A percentile compares a stretch with the other conserved stretches of the same genome.
These are phyloP conservation scores for Penicillium nucicola DNA, from an alignment of 495 filamentous ascomycete species.

Conservation along the genomic window DNA sequence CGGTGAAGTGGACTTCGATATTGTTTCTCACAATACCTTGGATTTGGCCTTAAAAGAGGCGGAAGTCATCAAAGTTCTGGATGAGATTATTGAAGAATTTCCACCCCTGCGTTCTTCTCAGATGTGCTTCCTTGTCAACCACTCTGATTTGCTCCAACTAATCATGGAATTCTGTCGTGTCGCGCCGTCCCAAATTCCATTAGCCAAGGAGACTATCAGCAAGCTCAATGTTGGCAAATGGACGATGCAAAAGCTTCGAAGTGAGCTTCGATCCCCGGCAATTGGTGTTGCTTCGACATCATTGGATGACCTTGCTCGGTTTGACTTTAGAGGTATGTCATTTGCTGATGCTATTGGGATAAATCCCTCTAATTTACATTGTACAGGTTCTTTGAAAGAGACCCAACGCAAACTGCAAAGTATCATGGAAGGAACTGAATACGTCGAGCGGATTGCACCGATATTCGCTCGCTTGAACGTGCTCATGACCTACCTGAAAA, in stretches of 20 bases:
- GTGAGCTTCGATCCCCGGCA: conserved; percentile 74
- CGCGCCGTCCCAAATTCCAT: conserved; percentile 59
- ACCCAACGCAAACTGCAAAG: conserved; percentile 67
- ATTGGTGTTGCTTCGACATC: conserved; percentile 85
- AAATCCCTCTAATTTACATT: conserved; percentile 12
- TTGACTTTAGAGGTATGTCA: conserved; percentile 78
- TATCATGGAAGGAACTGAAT: conserved; percentile 70
- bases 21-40: conserved; percentile 71
- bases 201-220: conserved; percentile 80
- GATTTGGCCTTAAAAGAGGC: conserved; percentile 92
- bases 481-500: conserved; percentile 70
- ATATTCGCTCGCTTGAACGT: conserved; percentile 76
- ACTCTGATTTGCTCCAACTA: conserved; percentile 76
- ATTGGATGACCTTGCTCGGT: conserved; percentile 82
- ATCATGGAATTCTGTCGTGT: conserved; percentile 89
- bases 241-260: conserved; percentile 81
- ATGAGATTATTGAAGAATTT: conserved; percentile 83
- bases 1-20: conserved; percentile 93
- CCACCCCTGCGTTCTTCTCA: conserved; percentile 64
- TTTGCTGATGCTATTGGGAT: neutral
- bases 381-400: conserved; percentile 64
- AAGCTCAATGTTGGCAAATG: conserved; percentile 81
- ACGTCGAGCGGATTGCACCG: conserved; percentile 61
- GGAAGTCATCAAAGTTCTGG: conserved; percentile 89
- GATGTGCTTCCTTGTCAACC: conserved; percentile 92